A percentile compares a stretch with the other conserved stretches of the same genome.
Conservation (phyloP, 768 basidiomycete species). For the Xanthoconium stramineum region DNA sequence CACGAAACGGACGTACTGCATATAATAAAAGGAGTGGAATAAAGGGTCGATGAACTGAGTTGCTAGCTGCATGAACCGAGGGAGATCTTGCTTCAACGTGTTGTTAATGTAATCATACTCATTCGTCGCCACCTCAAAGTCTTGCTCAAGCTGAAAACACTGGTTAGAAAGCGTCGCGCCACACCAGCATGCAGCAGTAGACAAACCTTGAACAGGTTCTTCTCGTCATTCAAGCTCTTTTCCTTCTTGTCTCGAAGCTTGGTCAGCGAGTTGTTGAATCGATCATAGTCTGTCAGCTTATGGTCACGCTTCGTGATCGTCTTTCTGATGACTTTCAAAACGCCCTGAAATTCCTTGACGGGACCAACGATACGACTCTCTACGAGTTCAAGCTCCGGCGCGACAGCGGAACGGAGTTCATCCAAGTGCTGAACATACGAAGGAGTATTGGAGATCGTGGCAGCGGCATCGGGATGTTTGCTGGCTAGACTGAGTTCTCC, state of each 20-base stretch:
- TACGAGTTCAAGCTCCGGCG: constrained; percentile 93
- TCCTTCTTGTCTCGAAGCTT: constrained; percentile 99
- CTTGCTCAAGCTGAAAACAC: constrained; percentile 77
- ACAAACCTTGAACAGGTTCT: constrained; percentile 90
- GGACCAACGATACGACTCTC: constrained; percentile 82
- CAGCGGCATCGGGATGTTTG: constrained; percentile 73
- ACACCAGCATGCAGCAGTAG: not conserved
- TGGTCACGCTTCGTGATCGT: constrained; percentile 95
- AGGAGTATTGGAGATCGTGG: constrained; percentile 76
- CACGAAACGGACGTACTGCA: constrained; percentile 71
- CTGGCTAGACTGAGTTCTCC: constrained; percentile 78
- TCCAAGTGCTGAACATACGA: constrained; percentile 73
- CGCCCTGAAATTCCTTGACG: constrained; percentile 80
- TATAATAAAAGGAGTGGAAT: constrained; percentile 99
- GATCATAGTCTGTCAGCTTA: constrained; percentile 95
- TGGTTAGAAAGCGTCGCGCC: not conserved
- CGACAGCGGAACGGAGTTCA: constrained; percentile 73
- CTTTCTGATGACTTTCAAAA: constrained; percentile 90
- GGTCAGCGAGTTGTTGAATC: constrained; percentile 91
- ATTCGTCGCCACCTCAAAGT: constrained; percentile 86
- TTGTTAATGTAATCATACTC: constrained; percentile 94
- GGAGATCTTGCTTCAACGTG: constrained; percentile 86
- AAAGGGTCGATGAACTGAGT: constrained; percentile 93
- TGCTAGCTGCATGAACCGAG: constrained; percentile 85
- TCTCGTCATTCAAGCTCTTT: constrained; percentile 92